Base-by-base conservation (phyloP, 164 flowering plant species). In the Euptelea pleiosperma region DNA sequence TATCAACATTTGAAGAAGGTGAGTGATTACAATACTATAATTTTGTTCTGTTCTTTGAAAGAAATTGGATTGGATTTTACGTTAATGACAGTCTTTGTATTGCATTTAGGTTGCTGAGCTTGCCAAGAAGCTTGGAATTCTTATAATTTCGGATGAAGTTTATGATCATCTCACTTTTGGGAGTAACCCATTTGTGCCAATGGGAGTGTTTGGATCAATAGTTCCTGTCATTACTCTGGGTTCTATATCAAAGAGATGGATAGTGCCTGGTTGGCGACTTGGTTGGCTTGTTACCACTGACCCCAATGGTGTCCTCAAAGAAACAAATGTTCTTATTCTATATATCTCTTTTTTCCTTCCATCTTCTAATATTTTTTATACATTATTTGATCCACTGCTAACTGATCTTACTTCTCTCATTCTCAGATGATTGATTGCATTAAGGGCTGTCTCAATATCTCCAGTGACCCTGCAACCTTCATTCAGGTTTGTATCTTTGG, bases 251-350 rank as follows among this genome's bases (percentile, higher is more conserved):
- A 88, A 88, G 76, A 83, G 89, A 77, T 88, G 91, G 91, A 72
- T 85, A 14, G 91, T 85, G 8, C 96, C 91, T 6, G 96, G 96
- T 55, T 88, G 96, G 96, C 73, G 96, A 49, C 81, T 85, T 47
- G 96, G 96, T 48, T 88, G 96, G 96, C 73, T 88, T 65, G 88
- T 77, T 26, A 72, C 73, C 33, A 74, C 22, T 37, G 96, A 62
- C 22, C 58, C 58, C 37, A 53, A 24, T 31, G 79, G 79, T 68
- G 58, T 40, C 21, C 80, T 85, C 33, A 79, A 72, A 60, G 73
- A 79, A 8, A 83, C 89, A 4, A 83, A 83, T 89, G 91, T 49
- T 50, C 18, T 28, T 18, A 5, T 71, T 58, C 29, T 35, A 16
- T 25, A 25, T 51, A 18, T 47, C n/a, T 19, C 28, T 14, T 2